phyloP scores from a whole-genome alignment of 257 asterid species.

The Fraxinus excelsior region DNA sequence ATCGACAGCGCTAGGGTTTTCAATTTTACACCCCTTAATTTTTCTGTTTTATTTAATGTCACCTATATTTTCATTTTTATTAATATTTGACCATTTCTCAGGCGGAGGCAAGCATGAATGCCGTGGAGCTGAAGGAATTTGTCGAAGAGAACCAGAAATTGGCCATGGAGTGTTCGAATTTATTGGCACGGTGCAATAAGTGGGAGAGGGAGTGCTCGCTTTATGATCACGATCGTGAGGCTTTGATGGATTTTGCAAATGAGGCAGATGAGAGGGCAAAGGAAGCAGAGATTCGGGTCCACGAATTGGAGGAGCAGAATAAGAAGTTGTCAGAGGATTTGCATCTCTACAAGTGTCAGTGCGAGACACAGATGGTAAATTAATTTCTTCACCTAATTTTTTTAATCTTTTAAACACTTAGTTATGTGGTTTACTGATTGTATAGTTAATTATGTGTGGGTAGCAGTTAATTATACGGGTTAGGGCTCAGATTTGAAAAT shows the following conservation, averaged over 20 bases:
- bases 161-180: conserved; percentile 68
- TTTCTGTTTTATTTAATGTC: not conserved
- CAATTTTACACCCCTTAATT: not conserved
- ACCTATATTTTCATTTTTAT: not conserved
- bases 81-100: conserved; percentile 16
- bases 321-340: conserved; percentile 57
- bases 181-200: conserved; percentile 71
- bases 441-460: not conserved
- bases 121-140: conserved; percentile 83
- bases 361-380: conserved; percentile 52
- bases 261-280: conserved; percentile 95
- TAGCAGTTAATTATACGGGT: not conserved
- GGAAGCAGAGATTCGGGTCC: conserved; percentile 67
- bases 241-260: conserved; percentile 90
- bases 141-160: conserved; percentile 93
- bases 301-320: conserved; percentile 67
- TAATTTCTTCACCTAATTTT: conserved; percentile 14
- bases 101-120: conserved; percentile 94
- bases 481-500: not conserved
- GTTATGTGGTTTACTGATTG: not conserved
- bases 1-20: conserved; percentile 78
- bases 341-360: conserved; percentile 41
- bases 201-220: conserved; percentile 94
- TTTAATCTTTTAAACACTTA: not conserved
- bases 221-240: conserved; percentile 89